Base-by-base conservation (phyloP, 345 rosid genomes). In the Aquilaria sinensis region DNA sequence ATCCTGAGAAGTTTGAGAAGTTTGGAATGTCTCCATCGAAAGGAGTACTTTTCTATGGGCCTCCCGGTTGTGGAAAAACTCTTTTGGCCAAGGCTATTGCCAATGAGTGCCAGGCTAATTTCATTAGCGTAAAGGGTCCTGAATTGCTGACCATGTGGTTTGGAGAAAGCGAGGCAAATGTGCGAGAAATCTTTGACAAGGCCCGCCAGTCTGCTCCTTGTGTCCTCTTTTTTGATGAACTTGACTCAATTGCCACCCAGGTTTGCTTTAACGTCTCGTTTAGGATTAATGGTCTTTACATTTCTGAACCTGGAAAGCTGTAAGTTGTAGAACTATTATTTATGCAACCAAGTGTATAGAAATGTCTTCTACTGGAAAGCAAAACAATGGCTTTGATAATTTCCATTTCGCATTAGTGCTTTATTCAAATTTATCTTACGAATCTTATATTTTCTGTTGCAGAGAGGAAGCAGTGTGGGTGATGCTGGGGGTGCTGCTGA, bases 401-500 rank as follows among this genome's bases (percentile, higher is more conserved):
- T 10, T 12, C 5, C 0, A 37, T 37, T 9, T 37, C 8, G 4
- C 7, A 5, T 37, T 37, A 37, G 8, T 41, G n/a, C 31, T 55
- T 31, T 4, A n/a, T 30, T 12, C 58, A 55, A 13, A 1, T 53
- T 53, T 16, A 53, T 53, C 57, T 15, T 5, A 5, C 6, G 13
- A 2, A 13, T 1, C 31, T 10, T 31, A 7, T 31, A 31, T 55
- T 55, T n/a, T 55, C 2, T 37, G 12, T 63, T 69, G 63, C 80
- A 92, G 92, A 89, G 98, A 84, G 98, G 98, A 70, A 80, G 88
- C 79, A 84, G 98, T 45, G 84, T 68, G 11, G 90, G 94, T 59
- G 98, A 92, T 79, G 98, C 97, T 30, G 97, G 97, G 4, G 98
- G 98, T 70, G 98, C 98, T 33, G 98, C 97, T 48, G 98, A 92